A percentile compares a stretch with the other conserved stretches of the same genome.
phyloP scores from a whole-genome alignment of 768 basidiomycete genomes.

The Fibroporia radiculosa region DNA sequence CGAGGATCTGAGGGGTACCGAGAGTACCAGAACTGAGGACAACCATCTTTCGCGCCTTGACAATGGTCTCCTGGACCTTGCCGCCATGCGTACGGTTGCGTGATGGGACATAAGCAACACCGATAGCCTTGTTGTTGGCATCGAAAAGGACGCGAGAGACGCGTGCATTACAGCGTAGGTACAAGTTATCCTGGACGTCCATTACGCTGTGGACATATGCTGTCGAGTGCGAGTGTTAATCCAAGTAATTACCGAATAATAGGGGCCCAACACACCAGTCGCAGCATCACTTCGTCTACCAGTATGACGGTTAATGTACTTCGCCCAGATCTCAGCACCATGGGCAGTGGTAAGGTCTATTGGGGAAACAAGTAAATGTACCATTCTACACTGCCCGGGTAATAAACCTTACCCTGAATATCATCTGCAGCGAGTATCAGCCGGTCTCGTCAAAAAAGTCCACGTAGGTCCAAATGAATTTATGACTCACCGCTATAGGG shows the following conservation, averaged over 20 bases:
- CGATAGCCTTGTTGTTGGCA: constrained; percentile 57
- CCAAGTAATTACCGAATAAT: neutral
- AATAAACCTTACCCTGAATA: constrained; percentile 38
- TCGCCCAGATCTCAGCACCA: constrained; percentile 67
- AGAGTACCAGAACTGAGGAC: constrained; percentile 61
- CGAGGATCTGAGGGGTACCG: constrained; percentile 65
- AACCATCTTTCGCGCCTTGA: constrained; percentile 58
- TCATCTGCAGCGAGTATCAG: constrained; percentile 42
- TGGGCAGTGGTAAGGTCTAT: constrained; percentile 51
- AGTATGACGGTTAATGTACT: constrained; percentile 69
- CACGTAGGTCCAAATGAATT: constrained; percentile 16
- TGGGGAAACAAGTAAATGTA: neutral
- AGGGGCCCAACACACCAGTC: constrained; percentile 32
- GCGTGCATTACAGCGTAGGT: constrained; percentile 57
- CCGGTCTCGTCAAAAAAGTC: too few relatives aligned
- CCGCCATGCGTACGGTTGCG: constrained; percentile 49
- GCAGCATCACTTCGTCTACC: constrained; percentile 68
- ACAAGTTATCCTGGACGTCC: constrained; percentile 62
- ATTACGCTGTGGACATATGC: constrained; percentile 67
- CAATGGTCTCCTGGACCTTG: constrained; percentile 51
- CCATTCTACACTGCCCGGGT: neutral
- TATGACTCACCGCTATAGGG: constrained; percentile 69
- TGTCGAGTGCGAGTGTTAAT: constrained; percentile 11
- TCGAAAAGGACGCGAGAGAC: constrained; percentile 67
- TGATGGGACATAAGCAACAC: constrained; percentile 60